Percentiles rank a stretch among this genome's conserved stretches.
phyloP scores from a whole-genome alignment of 2,329 filamentous ascomycete genomes.

The Zalaria sp. region DNA sequence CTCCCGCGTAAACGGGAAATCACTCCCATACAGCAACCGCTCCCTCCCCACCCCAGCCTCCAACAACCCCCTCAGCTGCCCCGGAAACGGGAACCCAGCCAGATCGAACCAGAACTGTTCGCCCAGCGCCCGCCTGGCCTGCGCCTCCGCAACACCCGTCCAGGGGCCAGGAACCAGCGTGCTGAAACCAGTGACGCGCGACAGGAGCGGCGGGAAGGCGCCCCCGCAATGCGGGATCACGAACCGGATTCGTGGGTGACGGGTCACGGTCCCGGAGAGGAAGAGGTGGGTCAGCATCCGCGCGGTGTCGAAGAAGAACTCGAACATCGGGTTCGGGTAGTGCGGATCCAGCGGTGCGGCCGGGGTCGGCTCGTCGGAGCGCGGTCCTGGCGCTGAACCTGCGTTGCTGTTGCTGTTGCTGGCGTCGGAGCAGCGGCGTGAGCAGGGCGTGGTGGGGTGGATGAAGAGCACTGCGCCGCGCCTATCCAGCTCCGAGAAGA shows the following conservation, averaged over 20 bases:
- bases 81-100: constrained; percentile 35
- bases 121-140: constrained; percentile 18
- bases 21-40: constrained; percentile 38
- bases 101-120: constrained; percentile 38
- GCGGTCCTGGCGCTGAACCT: no score
- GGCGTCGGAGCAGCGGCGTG: background rate
- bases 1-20: constrained; percentile 36
- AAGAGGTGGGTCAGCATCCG: constrained; percentile 35
- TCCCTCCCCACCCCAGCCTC: constrained; percentile 23
- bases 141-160: constrained; percentile 13
- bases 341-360: constrained; percentile 22
- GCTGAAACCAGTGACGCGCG: constrained; percentile 27
- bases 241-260: constrained; percentile 32
- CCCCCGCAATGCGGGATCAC: constrained; percentile 37
- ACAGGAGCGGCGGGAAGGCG: constrained; percentile 28
- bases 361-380: constrained; percentile 8
- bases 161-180: constrained; percentile 22
- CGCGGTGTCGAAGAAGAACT: constrained; percentile 41
- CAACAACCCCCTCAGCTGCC: constrained; percentile 35
- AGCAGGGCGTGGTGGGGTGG: constrained; percentile 39
- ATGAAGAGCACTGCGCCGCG: constrained; percentile 37
- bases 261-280: constrained; percentile 29
- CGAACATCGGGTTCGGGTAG: constrained; percentile 31
- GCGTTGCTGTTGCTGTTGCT: constrained; percentile 9
- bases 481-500: constrained; percentile 35